Percentiles rank a stretch among this genome's conserved stretches.
phyloP scores from a whole-genome alignment of 768 basidiomycete genomes.

The Naematelia aurantialba region DNA sequence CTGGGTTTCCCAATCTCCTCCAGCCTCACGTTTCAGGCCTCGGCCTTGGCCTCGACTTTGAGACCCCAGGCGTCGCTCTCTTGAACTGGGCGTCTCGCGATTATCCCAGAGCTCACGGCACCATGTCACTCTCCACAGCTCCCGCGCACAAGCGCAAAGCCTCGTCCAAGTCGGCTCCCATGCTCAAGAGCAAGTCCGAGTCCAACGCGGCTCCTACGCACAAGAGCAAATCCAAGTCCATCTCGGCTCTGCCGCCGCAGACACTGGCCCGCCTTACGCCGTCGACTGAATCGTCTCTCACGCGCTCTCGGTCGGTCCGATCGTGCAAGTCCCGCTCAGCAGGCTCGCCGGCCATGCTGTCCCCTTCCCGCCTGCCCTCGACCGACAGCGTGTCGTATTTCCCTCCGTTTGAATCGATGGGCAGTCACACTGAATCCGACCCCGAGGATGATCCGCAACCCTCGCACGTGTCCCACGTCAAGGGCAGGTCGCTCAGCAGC shows the following conservation, averaged over 20 bases:
- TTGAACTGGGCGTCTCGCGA: too few species aligned
- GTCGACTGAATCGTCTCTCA: neutral
- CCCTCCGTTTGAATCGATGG: conserved; percentile 39
- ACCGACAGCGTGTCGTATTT: conserved; percentile 37
- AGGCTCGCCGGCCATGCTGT: conserved; percentile 9
- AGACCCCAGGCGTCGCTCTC: too few species aligned
- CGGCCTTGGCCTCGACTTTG: neutral
- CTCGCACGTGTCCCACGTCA: conserved; percentile 2
- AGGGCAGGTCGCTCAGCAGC: conserved; percentile 27
- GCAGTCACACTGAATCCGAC: conserved; percentile 4
- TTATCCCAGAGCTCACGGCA: too few species aligned
- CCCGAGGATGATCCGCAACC: neutral
- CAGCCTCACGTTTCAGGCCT: too few species aligned
- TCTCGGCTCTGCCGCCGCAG: conserved; percentile 16
- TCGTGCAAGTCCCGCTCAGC: neutral
- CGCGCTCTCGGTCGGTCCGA: neutral
- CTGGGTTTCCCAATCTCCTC: neutral
- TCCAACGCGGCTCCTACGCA: too few species aligned
- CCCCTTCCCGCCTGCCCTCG: conserved; percentile 28
- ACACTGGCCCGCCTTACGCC: conserved; percentile 2
- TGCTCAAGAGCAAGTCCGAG: too few species aligned
- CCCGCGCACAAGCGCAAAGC: too few species aligned
- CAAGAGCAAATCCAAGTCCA: conserved; percentile 16
- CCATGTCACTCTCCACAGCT: too few species aligned
- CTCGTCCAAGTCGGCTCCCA: too few species aligned